These are phyloP conservation scores for Rhododendron ferrugineum DNA, from an alignment of 148 eudicot species.

Conservation along the genomic window DNA sequence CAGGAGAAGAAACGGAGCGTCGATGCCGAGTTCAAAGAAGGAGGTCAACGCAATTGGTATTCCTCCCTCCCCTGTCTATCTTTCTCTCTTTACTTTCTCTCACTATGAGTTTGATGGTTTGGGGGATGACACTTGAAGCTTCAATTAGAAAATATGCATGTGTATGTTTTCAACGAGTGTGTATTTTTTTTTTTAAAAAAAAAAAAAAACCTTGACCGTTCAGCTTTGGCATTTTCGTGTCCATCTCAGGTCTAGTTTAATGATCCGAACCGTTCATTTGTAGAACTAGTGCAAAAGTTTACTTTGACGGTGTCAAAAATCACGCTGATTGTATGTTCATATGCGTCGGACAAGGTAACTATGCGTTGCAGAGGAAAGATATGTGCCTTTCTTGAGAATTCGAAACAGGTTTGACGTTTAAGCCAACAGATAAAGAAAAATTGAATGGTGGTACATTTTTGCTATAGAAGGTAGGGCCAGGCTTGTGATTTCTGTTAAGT, in stretches of 20 bases:
- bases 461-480: background rate
- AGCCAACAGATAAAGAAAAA: background rate
- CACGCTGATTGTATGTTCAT: background rate
- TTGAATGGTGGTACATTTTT: background rate
- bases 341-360: background rate
- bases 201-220: too few relatives aligned
- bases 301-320: too few relatives aligned
- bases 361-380: background rate
- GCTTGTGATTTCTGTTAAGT: background rate
- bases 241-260: background rate
- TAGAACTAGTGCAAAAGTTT: background rate
- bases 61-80: background rate
- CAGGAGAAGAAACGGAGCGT: conserved; percentile 67
- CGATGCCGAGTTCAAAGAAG: conserved; percentile 83
- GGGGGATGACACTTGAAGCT: background rate
- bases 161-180: background rate
- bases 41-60: conserved; percentile 97
- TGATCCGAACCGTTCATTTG: background rate
- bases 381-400: background rate
- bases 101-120: background rate
- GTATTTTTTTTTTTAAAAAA: too few relatives aligned
- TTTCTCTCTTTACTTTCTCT: background rate
- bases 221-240: too few relatives aligned
- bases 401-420: background rate
- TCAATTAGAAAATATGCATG: background rate